Evolutionary conservation across 495 filamentous ascomycete species (phyloP).

Genomic region (Collariella sp.): DNA sequence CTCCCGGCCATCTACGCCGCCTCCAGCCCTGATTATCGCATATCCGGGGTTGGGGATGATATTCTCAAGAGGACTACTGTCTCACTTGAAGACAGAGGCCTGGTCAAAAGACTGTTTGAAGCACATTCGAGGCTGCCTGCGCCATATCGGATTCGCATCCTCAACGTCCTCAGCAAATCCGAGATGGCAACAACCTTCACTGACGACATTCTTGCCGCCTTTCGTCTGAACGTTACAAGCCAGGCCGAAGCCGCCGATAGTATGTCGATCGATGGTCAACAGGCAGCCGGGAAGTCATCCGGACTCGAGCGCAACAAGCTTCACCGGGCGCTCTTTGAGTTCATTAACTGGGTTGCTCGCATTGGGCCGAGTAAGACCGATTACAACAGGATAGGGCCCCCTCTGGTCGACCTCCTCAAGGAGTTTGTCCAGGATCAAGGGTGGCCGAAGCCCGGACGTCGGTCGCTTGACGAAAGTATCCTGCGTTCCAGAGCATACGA

Average conservation of each 20-base stretch:
- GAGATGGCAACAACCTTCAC: conserved; percentile 54
- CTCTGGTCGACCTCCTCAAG: conserved; percentile 60
- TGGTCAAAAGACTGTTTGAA: conserved; percentile 57
- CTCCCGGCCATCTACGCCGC: conserved; percentile 77
- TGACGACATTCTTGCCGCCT: conserved; percentile 43
- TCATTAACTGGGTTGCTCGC: conserved; percentile 78
- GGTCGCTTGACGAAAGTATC: conserved; percentile 51
- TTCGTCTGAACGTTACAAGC: conserved; percentile 2
- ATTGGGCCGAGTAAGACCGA: conserved; percentile 55
- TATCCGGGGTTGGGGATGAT: conserved; percentile 75
- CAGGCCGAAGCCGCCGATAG: conserved; percentile 20
- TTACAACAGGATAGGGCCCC: conserved; percentile 49
- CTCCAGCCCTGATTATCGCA: conserved; percentile 69
- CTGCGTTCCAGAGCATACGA: conserved; percentile 74
- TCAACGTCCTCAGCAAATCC: conserved; percentile 70
- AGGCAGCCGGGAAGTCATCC: conserved; percentile 1
- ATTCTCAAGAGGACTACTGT: conserved; percentile 66
- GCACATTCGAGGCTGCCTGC: conserved; percentile 63
- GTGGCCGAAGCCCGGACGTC: conserved; percentile 59
- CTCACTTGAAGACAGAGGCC: conserved; percentile 58
- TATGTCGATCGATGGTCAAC: conserved; percentile 28
- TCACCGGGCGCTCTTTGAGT: conserved; percentile 75
- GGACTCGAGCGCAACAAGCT: conserved; percentile 40
- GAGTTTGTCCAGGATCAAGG: conserved; percentile 73
- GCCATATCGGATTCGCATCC: conserved; percentile 65